Evolutionary conservation across 352 stramenopile species (phyloP).

Genomic region (Pythium rhizo-oryzae): DNA sequence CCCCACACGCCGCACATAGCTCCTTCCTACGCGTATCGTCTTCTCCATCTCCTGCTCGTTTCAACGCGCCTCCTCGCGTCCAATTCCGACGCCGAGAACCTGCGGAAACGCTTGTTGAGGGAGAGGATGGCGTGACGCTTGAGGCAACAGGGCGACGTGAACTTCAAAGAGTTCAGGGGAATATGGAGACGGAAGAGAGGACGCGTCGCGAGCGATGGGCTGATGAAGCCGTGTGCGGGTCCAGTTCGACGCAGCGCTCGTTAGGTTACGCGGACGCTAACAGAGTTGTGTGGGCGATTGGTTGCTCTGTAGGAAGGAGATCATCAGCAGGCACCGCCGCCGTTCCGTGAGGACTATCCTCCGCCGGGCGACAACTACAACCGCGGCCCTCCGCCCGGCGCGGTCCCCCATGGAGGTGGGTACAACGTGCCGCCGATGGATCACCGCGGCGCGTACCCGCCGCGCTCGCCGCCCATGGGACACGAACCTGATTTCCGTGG

Average conservation of each 20-base stretch:
- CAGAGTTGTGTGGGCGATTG: neutral
- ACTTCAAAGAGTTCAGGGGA: neutral
- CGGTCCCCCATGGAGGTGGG: constrained; percentile 20
- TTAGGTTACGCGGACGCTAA: neutral
- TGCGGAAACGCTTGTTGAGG: neutral
- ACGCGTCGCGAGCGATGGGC: too few relatives aligned
- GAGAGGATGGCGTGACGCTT: neutral
- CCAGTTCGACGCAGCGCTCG: neutral
- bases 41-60: constrained; percentile 5
- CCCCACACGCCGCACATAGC: neutral
- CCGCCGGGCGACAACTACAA: constrained; percentile 33
- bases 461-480: constrained; percentile 7
- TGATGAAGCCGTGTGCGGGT: neutral
- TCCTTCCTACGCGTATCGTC: neutral
- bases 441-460: constrained; percentile 31
- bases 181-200: too few relatives aligned
- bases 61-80: neutral
- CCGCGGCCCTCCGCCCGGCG: constrained; percentile 27
- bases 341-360: constrained; percentile 49
- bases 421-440: constrained; percentile 35
- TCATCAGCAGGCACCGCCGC: constrained; percentile 27
- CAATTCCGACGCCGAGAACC: neutral
- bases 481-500: constrained; percentile 32
- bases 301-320: constrained; percentile 25
- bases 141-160: neutral